These are phyloP conservation scores for Colletotrichum navitas DNA, from an alignment of 2,329 filamentous ascomycete species.

Conservation along the genomic window DNA sequence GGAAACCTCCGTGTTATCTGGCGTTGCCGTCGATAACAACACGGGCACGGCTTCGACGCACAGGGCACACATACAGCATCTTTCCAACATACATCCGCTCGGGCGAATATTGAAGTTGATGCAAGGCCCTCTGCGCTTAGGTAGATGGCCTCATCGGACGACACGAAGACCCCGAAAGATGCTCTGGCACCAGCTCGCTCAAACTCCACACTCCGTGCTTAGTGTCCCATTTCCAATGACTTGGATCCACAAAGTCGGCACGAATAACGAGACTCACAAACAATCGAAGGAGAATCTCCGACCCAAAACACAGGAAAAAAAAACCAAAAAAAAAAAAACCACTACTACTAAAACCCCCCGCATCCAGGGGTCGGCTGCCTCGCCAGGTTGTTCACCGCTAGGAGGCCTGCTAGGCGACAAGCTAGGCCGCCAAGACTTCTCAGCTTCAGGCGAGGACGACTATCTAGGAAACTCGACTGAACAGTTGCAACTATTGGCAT, in stretches of 20 bases:
- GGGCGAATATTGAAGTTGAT: constrained; percentile 8
- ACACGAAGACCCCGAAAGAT: not conserved
- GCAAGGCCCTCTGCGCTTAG: constrained; percentile 12
- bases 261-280: not conserved
- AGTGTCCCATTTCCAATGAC: not conserved
- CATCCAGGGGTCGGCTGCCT: constrained; percentile 2
- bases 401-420: constrained; percentile 16
- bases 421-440: constrained; percentile 20
- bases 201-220: constrained; percentile 1
- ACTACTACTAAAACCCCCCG: constrained; percentile 1
- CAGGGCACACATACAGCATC: constrained; percentile 13
- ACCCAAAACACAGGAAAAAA: constrained; percentile 3
- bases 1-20: not conserved
- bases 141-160: not conserved
- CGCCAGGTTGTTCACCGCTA: not conserved
- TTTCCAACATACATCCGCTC: constrained; percentile 8
- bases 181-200: constrained; percentile 4
- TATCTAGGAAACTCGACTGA: constrained; percentile 7
- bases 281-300: not conserved
- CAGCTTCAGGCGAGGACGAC: constrained; percentile 33
- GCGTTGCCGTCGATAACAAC: constrained; percentile 5
- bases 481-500: not conserved
- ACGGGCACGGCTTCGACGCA: not conserved
- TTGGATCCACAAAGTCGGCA: constrained; percentile 2
- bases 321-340: no score